phyloP scores from a whole-genome alignment of 176 grass and related monocot genomes.

The Ensete glaucum region DNA sequence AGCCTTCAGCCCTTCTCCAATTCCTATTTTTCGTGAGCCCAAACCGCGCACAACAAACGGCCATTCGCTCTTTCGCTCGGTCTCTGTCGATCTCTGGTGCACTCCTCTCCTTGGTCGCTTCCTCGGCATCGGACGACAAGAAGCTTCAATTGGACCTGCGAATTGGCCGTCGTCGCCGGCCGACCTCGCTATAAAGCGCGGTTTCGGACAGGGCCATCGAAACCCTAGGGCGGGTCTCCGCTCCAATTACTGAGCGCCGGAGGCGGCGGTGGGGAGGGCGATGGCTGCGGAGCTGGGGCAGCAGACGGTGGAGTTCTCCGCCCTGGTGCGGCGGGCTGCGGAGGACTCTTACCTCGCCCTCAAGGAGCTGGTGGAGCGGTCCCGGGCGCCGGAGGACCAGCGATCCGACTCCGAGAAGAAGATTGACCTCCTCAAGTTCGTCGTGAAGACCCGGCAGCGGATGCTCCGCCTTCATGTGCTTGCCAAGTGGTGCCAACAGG shows the following conservation, averaged over 20 bases:
- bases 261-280: slow-evolving; percentile 2
- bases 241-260: not conserved
- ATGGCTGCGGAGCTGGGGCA: slow-evolving; percentile 73
- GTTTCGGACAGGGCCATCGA: not conserved
- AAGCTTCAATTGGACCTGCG: not conserved
- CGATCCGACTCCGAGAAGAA: slow-evolving; percentile 94
- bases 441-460: slow-evolving; percentile 78
- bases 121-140: not conserved
- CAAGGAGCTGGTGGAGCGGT: slow-evolving; percentile 84
- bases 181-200: not conserved
- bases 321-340: slow-evolving; percentile 63
- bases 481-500: slow-evolving; percentile 99
- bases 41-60: not conserved
- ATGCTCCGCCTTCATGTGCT: slow-evolving; percentile 98
- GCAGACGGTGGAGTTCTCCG: slow-evolving; percentile 82
- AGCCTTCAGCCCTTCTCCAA: not conserved
- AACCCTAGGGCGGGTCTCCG: slow-evolving; percentile 12
- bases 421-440: slow-evolving; percentile 97
- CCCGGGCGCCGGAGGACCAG: slow-evolving; percentile 36
- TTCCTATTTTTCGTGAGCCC: not conserved
- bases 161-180: not conserved
- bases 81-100: not conserved
- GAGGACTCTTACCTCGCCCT: slow-evolving; percentile 92
- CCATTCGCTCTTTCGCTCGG: not conserved
- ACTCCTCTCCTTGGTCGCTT: not conserved